These are phyloP conservation scores for Phytophthora boehmeriae DNA, from an alignment of 352 stramenopile genomes.

Conservation along the genomic window DNA sequence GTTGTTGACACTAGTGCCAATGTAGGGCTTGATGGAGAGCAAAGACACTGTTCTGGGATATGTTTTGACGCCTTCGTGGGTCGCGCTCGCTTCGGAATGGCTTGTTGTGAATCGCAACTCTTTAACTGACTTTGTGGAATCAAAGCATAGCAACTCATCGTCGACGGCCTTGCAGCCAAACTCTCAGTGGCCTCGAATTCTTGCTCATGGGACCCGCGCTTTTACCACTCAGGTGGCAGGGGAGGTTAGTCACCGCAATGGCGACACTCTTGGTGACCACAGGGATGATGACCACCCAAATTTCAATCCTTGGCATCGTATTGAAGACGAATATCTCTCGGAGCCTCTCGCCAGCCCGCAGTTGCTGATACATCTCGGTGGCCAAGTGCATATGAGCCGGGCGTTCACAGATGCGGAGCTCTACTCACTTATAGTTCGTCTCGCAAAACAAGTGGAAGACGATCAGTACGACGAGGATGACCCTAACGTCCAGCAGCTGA, in stretches of 20 bases:
- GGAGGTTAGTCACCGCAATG: conserved; percentile 33
- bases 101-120: conserved; percentile 58
- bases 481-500: conserved; percentile 20
- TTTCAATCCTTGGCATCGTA: conserved; percentile 75
- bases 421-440: conserved; percentile 28
- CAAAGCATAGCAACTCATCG: background rate
- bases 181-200: conserved; percentile 49
- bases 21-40: conserved; percentile 46
- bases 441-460: conserved; percentile 13
- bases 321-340: conserved; percentile 55
- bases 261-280: conserved; percentile 48
- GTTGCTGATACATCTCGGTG: conserved; percentile 61
- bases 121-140: conserved; percentile 27
- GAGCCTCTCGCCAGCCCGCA: conserved; percentile 58
- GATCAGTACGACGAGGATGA: conserved; percentile 17
- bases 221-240: conserved; percentile 45
- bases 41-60: conserved; percentile 27
- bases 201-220: conserved; percentile 36
- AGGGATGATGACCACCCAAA: conserved; percentile 29
- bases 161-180: background rate
- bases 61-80: conserved; percentile 45
- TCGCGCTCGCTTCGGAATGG: conserved; percentile 54
- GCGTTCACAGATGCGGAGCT: conserved; percentile 56
- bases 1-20: background rate
- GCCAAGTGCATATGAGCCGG: conserved; percentile 59